These are phyloP conservation scores for Colletotrichum sp. DNA, from an alignment of 2,329 filamentous ascomycete species.

Conservation along the genomic window DNA sequence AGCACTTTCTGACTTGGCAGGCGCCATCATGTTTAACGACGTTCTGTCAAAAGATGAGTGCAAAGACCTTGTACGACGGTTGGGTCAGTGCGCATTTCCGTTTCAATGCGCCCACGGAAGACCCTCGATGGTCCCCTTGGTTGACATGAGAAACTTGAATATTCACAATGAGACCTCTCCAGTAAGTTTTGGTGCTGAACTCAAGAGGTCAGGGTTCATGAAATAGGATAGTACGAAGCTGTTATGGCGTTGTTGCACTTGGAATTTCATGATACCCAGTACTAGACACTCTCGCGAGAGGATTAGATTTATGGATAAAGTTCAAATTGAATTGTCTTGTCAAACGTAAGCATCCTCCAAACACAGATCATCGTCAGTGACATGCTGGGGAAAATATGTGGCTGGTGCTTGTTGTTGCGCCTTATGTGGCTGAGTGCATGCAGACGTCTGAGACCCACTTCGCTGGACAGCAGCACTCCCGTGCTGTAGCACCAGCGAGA, in stretches of 20 bases:
- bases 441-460: neutral
- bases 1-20: conserved; percentile 30
- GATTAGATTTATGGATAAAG: neutral
- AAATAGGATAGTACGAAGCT: neutral
- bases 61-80: conserved; percentile 53
- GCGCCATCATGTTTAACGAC: conserved; percentile 88
- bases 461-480: neutral
- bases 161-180: neutral
- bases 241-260: neutral
- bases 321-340: neutral
- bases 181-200: conserved; percentile 9
- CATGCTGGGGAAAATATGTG: neutral
- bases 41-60: conserved; percentile 64
- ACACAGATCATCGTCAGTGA: neutral
- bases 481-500: neutral
- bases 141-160: conserved; percentile 48
- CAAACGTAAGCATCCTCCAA: neutral
- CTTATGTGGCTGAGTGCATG: neutral
- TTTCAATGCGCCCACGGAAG: conserved; percentile 86
- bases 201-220: neutral
- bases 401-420: neutral
- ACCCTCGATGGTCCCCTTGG: conserved; percentile 68
- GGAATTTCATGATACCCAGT: neutral
- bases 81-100: conserved; percentile 72
- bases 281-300: neutral